A percentile compares a stretch with the other conserved stretches of the same genome.
Evolutionary conservation across 805 yeast genomes (phyloP).

Genomic region (Schwanniomyces yamadae): DNA sequence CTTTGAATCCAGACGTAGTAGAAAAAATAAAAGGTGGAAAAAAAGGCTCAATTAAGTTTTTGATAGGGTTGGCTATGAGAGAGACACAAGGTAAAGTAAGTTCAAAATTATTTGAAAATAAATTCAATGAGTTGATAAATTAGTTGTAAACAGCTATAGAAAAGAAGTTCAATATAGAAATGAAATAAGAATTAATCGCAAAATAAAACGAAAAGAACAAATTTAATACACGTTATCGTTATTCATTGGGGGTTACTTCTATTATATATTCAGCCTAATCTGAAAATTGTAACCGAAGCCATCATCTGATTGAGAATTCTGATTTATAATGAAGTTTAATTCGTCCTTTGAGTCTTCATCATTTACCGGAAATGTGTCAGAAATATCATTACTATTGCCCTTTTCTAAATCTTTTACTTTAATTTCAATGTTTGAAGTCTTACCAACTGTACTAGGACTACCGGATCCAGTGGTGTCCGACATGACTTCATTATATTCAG

Average conservation of each 20-base stretch:
- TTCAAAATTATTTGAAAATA: conserved; percentile 29
- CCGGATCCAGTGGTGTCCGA: conserved; percentile 5
- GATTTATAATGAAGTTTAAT: conserved; percentile 6
- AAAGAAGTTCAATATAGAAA: background rate
- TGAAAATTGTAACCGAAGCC: conserved; percentile 16
- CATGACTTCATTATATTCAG: conserved; percentile 13
- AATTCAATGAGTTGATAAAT: conserved; percentile 22
- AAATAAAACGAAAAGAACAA: background rate
- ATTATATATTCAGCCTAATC: conserved; percentile 9
- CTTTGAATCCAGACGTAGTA: conserved; percentile 53
- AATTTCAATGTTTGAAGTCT: conserved; percentile 4
- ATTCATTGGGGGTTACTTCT: conserved; percentile 1
- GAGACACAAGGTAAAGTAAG: conserved; percentile 62
- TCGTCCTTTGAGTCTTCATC: conserved; percentile 5
- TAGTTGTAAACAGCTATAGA: conserved; percentile 2
- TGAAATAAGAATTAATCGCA: conserved; percentile 1
- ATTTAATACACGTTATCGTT: background rate
- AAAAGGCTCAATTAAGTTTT: conserved; percentile 65
- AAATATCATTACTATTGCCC: background rate
- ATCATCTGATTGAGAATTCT: conserved; percentile 7
- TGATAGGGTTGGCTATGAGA: conserved; percentile 86
- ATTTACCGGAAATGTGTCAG: conserved; percentile 1
- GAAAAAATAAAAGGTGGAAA: conserved; percentile 56
- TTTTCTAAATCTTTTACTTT: conserved; percentile 9
- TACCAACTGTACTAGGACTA: conserved; percentile 1